Base-by-base conservation (phyloP, 2,329 filamentous ascomycete species). In the Alternaria sp. region DNA sequence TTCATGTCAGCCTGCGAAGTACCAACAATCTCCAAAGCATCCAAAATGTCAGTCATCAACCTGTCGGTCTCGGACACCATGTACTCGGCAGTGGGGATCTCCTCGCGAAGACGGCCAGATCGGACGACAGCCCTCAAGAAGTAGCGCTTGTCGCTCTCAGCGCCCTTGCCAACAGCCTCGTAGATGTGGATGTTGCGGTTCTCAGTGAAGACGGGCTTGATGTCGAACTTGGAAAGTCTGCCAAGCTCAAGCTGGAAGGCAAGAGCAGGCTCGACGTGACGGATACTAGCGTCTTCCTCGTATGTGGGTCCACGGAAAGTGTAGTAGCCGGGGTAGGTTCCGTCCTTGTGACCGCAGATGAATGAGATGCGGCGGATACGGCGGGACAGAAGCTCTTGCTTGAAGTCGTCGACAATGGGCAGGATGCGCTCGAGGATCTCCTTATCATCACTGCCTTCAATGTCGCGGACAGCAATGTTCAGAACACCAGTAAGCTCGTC, bases 111-210 rank as follows among this genome's bases (percentile, higher is more conserved):
- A 78, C 95, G 92, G 52, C 96, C 96, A 66, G 96, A 93, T 74
- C 96, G 90, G 70, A 99, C 96, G 51, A 97, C 93, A 64, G 95
- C 95, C 81, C 96, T 93, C 54, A 96, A 96, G 81, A 99, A 99
- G 88, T 98, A 99, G 72, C 96, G 91, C 89, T 97, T 97, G 83
- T 99, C 96, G 60, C 92, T 94, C 79, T 97, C 94, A 43, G 94
- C 91, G 54, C 92, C 92, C 86, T 97, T 99, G 77, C 96, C 96
- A 74, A 97, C 85, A 70, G 93, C 96, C 86, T 98, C 94, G 83
- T 98, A 99, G 64, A 99, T 94, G 85, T 99, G 96, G 69, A 99
- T 97, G 83, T 97, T 98, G 78, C 96, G 92, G 86, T 99, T 99
- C 83, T 98, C 94, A 0, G 96, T 98, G 84, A 99, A 99, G 55